Evolutionary conservation across 495 filamentous ascomycete species (phyloP).

Genomic region (Glonium stellatum): DNA sequence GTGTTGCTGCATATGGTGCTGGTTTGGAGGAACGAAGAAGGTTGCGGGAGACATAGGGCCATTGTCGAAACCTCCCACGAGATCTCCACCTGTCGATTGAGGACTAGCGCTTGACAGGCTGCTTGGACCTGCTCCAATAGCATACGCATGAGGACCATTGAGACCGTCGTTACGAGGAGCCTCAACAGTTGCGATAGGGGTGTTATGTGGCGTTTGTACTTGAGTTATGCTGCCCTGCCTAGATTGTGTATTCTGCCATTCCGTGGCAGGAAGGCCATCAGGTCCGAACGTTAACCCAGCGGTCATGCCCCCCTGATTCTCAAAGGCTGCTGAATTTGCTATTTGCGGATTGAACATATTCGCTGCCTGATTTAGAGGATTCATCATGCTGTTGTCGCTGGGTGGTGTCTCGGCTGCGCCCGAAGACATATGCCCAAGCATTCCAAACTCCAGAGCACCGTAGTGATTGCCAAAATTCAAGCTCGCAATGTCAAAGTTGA

Average conservation of each 20-base stretch:
- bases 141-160: slow-evolving; percentile 58
- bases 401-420: slow-evolving; percentile 73
- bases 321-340: background rate
- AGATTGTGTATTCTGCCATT: slow-evolving; percentile 27
- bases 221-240: slow-evolving; percentile 20
- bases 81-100: slow-evolving; percentile 27
- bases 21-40: slow-evolving; percentile 27
- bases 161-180: slow-evolving; percentile 19
- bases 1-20: slow-evolving; percentile 29
- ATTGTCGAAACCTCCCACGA: slow-evolving; percentile 26
- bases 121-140: slow-evolving; percentile 60
- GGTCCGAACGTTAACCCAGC: slow-evolving; percentile 18
- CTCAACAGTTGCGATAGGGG: slow-evolving; percentile 11
- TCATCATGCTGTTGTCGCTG: slow-evolving; percentile 45
- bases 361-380: slow-evolving; percentile 22
- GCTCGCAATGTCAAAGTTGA: slow-evolving; percentile 88
- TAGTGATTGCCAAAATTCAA: slow-evolving; percentile 95
- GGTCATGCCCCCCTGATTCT: slow-evolving; percentile 2
- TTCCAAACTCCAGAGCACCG: slow-evolving; percentile 85
- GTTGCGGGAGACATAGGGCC: slow-evolving; percentile 28
- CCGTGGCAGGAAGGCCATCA: slow-evolving; percentile 15
- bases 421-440: slow-evolving; percentile 88
- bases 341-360: slow-evolving; percentile 18
- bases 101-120: slow-evolving; percentile 56
- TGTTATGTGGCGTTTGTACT: slow-evolving; percentile 28